Base-by-base conservation (phyloP, 148 eudicot genomes). In the Limonium bicolor region DNA sequence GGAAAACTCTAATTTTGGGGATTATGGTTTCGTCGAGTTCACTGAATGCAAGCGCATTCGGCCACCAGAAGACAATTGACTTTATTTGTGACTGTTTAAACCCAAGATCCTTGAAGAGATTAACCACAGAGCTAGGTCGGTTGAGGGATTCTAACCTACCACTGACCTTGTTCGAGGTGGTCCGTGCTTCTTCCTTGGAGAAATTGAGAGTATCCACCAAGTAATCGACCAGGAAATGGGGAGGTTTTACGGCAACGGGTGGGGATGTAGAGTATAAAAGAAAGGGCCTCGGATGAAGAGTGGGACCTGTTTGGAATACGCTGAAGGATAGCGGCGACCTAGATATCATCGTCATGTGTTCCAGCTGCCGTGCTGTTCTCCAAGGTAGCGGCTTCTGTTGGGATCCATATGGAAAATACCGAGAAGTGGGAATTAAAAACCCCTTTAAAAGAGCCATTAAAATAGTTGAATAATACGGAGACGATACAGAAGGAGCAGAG, bases 1-100 rank as follows among this genome's bases (percentile, higher is more conserved):
- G 43, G 6, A 59, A 27, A 59, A 43, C 29, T 45, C 25, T 33
- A 34, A 50, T 31, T 59, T 59, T 59, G 43, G 64, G 56, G 27
- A 17, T 16, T 20, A 59, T 56, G 57, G 57, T 59, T 59, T 59
- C 44, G 21, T 44, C 56, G 0, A 51, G 26, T 18, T 51, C 52
- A 13, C 28, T 4, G 14, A 9, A 9, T 12, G 35, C 13, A 5
- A 59, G 51, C 27, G 44, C 7, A 11, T 15, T 3, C 20, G 64
- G 57, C 14, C 7, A 14, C 20, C n/a, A 27, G 15, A n/a, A 7
- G 2, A 51, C 25, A 19, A 59, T 43, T 21, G 11, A 25, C 27
- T 30, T 50, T 44, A 59, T 51, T 16, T 51, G 57, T 19, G 57
- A 17, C 15, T 51, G 27, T 14, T 45, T 8, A 0, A 51, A 21